These are phyloP conservation scores for Aspergillus pseudonomiae DNA, from an alignment of 2,329 filamentous ascomycete species.

Conservation along the genomic window DNA sequence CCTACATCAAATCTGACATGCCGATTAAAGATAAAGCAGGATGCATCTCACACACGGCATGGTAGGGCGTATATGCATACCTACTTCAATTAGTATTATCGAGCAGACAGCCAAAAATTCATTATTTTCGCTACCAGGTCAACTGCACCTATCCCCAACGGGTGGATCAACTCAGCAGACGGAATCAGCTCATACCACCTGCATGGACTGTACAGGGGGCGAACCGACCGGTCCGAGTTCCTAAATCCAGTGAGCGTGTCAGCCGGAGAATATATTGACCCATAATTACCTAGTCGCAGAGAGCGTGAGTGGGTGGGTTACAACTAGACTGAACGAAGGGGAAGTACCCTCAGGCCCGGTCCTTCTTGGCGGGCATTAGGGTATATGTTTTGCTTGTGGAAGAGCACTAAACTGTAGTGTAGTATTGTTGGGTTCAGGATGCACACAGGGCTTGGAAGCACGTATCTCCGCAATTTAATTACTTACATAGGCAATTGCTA, in stretches of 20 bases:
- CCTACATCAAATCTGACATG: background rate
- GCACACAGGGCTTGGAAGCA: background rate
- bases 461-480: background rate
- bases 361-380: background rate
- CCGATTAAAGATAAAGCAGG: background rate
- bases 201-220: background rate
- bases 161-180: background rate
- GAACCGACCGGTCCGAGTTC: background rate
- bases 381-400: background rate
- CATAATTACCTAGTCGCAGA: background rate
- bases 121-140: background rate
- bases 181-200: background rate
- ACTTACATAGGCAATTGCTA: background rate
- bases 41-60: background rate
- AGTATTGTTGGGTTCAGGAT: background rate
- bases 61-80: background rate
- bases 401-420: background rate
- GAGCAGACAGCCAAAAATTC: background rate
- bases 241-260: background rate
- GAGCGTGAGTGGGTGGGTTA: background rate
- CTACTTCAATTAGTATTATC: background rate
- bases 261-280: constrained; percentile 1
- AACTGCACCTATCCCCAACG: background rate
- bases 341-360: background rate
- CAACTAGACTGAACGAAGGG: background rate